These are phyloP conservation scores for Protostelium mycophagum DNA, from an alignment of 78 protist species.

Conservation along the genomic window DNA sequence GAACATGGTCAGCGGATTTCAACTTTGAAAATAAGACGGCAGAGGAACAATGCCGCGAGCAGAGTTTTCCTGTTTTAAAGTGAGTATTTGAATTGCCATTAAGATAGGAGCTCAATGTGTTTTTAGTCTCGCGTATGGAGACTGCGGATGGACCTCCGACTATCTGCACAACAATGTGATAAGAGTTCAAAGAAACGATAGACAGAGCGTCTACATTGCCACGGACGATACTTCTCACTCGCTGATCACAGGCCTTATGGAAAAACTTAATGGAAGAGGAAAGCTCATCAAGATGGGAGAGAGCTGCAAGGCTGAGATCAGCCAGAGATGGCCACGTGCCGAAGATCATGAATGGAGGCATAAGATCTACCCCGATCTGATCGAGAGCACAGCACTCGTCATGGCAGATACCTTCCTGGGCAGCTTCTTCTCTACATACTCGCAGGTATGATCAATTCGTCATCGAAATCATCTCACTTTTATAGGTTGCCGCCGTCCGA, in stretches of 20 bases:
- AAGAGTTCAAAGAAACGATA: not conserved
- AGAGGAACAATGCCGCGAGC: not conserved
- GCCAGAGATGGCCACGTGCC: not conserved
- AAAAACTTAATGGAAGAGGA: not conserved
- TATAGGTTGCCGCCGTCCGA: not conserved
- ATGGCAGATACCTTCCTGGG: not conserved
- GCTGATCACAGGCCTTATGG: not conserved
- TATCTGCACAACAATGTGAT: not conserved
- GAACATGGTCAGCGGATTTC: not conserved
- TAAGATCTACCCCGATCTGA: not conserved
- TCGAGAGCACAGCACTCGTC: not conserved
- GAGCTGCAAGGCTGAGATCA: not conserved
- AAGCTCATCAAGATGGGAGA: not conserved
- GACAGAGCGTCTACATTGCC: not conserved
- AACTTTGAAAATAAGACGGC: not conserved
- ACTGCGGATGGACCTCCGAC: not conserved
- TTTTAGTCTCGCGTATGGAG: not conserved
- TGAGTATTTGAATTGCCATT: not conserved
- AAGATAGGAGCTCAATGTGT: too few species aligned
- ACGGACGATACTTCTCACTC: not conserved
- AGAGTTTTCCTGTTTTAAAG: not conserved
- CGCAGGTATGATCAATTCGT: not conserved
- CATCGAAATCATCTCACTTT: not conserved
- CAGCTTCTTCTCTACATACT: not conserved
- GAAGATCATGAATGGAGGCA: not conserved